These are phyloP conservation scores for Hypoxylon sp. DNA, from an alignment of 2,329 filamentous ascomycete species.

Conservation along the genomic window DNA sequence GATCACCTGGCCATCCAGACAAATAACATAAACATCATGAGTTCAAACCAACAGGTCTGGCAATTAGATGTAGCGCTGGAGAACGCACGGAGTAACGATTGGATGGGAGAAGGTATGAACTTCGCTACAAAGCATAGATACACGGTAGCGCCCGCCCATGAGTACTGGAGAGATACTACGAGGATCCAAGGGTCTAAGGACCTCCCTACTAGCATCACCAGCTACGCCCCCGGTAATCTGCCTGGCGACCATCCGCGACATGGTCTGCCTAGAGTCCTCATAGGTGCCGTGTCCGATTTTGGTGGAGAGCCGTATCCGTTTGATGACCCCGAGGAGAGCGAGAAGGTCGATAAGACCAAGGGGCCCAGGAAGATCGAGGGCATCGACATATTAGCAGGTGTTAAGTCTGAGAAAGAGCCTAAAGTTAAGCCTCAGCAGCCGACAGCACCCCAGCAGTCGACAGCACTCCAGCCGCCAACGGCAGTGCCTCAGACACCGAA, in stretches of 20 bases:
- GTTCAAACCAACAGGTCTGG: constrained; percentile 45
- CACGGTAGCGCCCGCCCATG: constrained; percentile 12
- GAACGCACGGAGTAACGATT: constrained; percentile 28
- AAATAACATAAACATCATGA: constrained; percentile 48
- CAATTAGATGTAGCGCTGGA: constrained; percentile 41
- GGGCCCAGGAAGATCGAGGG: too few species aligned
- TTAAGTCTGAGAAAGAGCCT: too few species aligned
- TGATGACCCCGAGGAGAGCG: not conserved
- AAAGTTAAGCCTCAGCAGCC: too few species aligned
- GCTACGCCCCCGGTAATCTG: constrained; percentile 37
- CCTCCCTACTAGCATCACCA: constrained; percentile 40
- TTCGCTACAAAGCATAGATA: constrained; percentile 28
- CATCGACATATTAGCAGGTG: too few species aligned
- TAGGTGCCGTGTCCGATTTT: constrained; percentile 38
- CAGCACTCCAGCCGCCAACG: too few species aligned
- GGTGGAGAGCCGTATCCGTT: not conserved
- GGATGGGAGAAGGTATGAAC: constrained; percentile 11
- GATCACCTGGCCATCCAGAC: constrained; percentile 30
- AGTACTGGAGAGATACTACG: constrained; percentile 29
- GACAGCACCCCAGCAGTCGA: too few species aligned
- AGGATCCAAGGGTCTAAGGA: constrained; percentile 14
- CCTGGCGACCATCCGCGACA: constrained; percentile 43
- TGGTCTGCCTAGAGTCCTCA: constrained; percentile 36
- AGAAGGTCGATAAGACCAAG: too few species aligned
- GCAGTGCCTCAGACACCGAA: too few species aligned